Evolutionary conservation across 1,284 basidiomycete species (phyloP).

Genomic region (Exobasidium rhododendri): DNA sequence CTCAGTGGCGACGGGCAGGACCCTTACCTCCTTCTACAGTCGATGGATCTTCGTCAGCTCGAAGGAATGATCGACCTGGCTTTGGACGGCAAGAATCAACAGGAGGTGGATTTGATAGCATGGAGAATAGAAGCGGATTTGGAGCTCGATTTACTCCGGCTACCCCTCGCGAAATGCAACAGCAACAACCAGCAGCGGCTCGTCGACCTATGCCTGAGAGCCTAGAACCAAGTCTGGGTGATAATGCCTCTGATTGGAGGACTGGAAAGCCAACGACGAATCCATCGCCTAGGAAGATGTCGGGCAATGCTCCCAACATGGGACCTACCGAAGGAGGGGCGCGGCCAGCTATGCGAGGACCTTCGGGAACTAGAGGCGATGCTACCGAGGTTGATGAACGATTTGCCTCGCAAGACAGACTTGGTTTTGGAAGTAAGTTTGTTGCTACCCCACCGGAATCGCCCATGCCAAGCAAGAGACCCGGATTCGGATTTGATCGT

Average conservation of each 20-base stretch:
- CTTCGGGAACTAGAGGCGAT: conserved; percentile 17
- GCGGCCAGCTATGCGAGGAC: conserved; percentile 5
- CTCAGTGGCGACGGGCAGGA: conserved; percentile 79
- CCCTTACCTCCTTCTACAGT: conserved; percentile 61
- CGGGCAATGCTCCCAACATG: conserved; percentile 2
- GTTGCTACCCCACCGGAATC: conserved; percentile 39
- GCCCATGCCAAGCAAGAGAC: conserved; percentile 13
- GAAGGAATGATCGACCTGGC: conserved; percentile 22
- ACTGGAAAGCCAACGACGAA: conserved; percentile 48
- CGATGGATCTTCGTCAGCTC: conserved; percentile 17
- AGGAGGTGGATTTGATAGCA: conserved; percentile 47
- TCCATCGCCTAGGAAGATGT: conserved; percentile 19
- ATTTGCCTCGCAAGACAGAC: conserved; percentile 43
- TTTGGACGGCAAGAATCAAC: conserved; percentile 22
- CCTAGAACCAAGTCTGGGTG: conserved; percentile 42
- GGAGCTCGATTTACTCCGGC: conserved; percentile 39
- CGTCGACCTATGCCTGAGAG: conserved; percentile 14
- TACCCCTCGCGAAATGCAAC: conserved; percentile 6
- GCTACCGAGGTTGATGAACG: conserved; percentile 43
- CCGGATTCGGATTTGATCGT: conserved; percentile 15
- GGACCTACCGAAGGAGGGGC: conserved; percentile 8
- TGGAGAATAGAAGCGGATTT: conserved; percentile 53
- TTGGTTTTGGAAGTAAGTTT: conserved; percentile 50
- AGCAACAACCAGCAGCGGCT: no score
- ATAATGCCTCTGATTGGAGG: conserved; percentile 48